These are phyloP conservation scores for Candida labiduridarum DNA, from an alignment of 1,139 yeast genomes.

Conservation along the genomic window DNA sequence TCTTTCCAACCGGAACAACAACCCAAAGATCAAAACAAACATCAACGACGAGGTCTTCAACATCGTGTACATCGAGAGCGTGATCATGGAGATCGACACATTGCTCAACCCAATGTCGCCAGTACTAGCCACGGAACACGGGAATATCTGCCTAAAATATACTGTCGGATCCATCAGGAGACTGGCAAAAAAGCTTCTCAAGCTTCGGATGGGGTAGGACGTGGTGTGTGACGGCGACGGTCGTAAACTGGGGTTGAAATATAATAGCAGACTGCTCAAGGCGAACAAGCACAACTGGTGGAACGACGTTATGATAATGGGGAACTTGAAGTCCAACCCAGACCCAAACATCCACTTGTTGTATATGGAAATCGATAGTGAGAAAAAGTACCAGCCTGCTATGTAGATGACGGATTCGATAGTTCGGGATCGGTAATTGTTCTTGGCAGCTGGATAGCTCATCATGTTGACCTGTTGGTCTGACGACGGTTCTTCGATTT, in stretches of 20 bases:
- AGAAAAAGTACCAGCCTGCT: conserved; percentile 57
- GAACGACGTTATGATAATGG: conserved; percentile 78
- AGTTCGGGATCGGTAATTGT: conserved; percentile 5
- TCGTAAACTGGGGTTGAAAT: conserved; percentile 49
- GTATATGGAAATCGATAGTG: conserved; percentile 80
- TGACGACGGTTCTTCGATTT: conserved; percentile 1
- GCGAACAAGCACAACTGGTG: conserved; percentile 77
- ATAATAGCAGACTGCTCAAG: conserved; percentile 47
- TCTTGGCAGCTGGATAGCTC: not conserved
- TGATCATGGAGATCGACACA: conserved; percentile 74
- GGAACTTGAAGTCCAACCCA: conserved; percentile 75
- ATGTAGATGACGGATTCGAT: conserved; percentile 28
- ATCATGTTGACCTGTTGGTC: not conserved
- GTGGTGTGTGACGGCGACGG: conserved; percentile 25
- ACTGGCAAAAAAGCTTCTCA: conserved; percentile 17
- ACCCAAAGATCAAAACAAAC: conserved; percentile 85
- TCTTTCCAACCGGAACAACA: conserved; percentile 73
- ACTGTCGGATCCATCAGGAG: conserved; percentile 19
- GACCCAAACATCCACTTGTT: conserved; percentile 97
- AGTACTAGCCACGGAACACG: conserved; percentile 86
- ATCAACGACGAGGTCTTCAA: conserved; percentile 83
- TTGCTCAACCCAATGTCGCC: conserved; percentile 95
- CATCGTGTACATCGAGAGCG: conserved; percentile 90
- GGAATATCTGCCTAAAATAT: conserved; percentile 64
- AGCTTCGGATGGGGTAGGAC: not conserved